Conservation (phyloP, 352 stramenopile species). For the Pythium chondricola region DNA sequence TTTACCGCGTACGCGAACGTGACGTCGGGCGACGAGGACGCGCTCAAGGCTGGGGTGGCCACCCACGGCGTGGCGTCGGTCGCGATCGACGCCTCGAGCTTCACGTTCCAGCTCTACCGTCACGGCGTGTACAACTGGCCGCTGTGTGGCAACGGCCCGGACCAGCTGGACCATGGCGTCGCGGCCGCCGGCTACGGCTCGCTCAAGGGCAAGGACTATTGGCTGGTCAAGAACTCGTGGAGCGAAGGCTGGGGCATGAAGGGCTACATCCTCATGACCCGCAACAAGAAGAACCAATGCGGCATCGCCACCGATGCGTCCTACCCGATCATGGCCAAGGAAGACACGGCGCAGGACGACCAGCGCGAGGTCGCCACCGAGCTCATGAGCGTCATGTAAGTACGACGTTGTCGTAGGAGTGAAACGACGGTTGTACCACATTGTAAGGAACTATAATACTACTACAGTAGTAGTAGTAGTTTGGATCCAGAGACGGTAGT, state of each 20-base stretch:
- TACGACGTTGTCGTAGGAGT: too few relatives aligned
- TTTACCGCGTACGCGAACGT: constrained; percentile 68
- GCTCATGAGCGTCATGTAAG: constrained; percentile 15
- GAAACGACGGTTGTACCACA: too few relatives aligned
- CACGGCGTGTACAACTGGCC: constrained; percentile 54
- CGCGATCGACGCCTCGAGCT: constrained; percentile 79
- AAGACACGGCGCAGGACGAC: background rate
- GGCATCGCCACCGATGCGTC: constrained; percentile 88
- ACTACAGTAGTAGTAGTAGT: too few relatives aligned
- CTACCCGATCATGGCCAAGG: constrained; percentile 51
- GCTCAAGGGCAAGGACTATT: constrained; percentile 89
- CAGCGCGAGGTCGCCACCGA: constrained; percentile 7
- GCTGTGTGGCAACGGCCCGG: constrained; percentile 21
- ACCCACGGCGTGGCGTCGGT: constrained; percentile 81
- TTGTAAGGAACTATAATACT: too few relatives aligned
- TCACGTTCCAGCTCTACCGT: constrained; percentile 79
- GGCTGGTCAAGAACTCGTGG: constrained; percentile 95
- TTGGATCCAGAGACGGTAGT: too few relatives aligned
- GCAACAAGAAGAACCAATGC: constrained; percentile 89
- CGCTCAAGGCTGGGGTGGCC: constrained; percentile 83
- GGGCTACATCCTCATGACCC: constrained; percentile 81
- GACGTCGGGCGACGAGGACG: constrained; percentile 62
- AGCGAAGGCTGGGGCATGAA: constrained; percentile 81
- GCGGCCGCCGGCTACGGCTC: constrained; percentile 90
- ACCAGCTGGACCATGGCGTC: constrained; percentile 93